Evolutionary conservation across 768 basidiomycete species (phyloP).

Genomic region (Xerocomellus intermedius): DNA sequence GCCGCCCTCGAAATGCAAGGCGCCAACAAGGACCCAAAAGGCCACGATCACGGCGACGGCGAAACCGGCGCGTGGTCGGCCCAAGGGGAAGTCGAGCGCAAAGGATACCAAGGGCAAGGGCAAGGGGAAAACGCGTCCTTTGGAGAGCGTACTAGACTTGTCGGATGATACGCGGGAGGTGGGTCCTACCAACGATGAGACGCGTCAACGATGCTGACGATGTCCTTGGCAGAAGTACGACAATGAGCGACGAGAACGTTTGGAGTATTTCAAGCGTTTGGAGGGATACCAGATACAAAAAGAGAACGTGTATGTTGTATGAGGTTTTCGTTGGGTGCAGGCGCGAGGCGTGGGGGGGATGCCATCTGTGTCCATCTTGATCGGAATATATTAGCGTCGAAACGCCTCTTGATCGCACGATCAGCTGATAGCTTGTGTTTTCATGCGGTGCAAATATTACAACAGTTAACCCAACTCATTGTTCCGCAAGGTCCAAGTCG

Average conservation of each 20-base stretch:
- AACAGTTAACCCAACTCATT: no score
- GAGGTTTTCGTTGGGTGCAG: conserved; percentile 20
- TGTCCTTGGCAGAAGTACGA: conserved; percentile 36
- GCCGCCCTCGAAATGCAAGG: conserved; percentile 9
- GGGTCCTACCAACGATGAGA: not conserved
- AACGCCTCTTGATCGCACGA: not conserved
- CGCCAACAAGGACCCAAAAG: conserved; percentile 9
- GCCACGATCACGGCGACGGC: not conserved
- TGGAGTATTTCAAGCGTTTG: conserved; percentile 53
- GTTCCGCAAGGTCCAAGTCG: no score
- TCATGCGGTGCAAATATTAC: no score
- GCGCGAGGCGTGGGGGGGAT: conserved; percentile 1
- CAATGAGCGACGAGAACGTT: conserved; percentile 46
- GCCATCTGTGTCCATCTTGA: conserved; percentile 17
- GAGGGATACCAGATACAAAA: conserved; percentile 53
- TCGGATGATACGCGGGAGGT: conserved; percentile 34
- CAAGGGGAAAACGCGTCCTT: conserved; percentile 24
- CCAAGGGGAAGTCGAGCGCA: conserved; percentile 11
- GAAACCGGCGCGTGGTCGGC: conserved; percentile 21
- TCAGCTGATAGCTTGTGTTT: not conserved
- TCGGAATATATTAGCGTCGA: conserved; percentile 1
- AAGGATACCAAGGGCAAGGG: conserved; percentile 28
- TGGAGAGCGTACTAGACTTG: conserved; percentile 27
- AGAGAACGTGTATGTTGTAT: conserved; percentile 59
- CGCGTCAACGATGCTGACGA: not conserved